phyloP scores from a whole-genome alignment of 2,329 filamentous ascomycete genomes.

The Aspergillus japonicus region DNA sequence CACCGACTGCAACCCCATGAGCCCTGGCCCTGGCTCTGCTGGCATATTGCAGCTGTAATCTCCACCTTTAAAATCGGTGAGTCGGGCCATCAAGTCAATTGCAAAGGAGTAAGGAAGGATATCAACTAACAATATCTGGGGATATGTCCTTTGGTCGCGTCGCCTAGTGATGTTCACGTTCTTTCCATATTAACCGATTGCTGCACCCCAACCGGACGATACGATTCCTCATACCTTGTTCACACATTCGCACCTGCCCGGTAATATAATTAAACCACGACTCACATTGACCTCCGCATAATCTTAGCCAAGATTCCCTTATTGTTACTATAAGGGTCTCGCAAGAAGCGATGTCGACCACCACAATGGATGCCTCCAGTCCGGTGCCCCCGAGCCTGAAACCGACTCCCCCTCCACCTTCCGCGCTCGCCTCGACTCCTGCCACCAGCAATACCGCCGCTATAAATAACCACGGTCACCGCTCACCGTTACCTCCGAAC shows the following conservation, averaged over 20 bases:
- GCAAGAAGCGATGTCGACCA: background rate
- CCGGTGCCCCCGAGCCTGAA: background rate
- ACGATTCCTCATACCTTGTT: background rate
- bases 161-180: background rate
- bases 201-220: background rate
- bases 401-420: background rate
- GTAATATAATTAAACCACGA: background rate
- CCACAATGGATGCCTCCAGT: background rate
- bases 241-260: background rate
- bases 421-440: constrained; percentile 15
- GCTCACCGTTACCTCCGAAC: constrained; percentile 26
- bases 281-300: background rate
- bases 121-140: no score
- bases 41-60: background rate
- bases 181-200: background rate
- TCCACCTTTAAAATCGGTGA: background rate
- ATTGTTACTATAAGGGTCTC: background rate
- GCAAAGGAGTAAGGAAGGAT: no score
- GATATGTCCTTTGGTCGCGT: no score
- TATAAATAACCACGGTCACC: constrained; percentile 11
- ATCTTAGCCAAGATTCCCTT: background rate
- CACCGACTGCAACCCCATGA: background rate
- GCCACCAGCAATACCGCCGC: constrained; percentile 12
- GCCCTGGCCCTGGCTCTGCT: background rate
- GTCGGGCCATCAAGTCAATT: background rate